Evolutionary conservation across 371 early-diverging fungal species (phyloP).

Genomic region (Chytridiales sp.): DNA sequence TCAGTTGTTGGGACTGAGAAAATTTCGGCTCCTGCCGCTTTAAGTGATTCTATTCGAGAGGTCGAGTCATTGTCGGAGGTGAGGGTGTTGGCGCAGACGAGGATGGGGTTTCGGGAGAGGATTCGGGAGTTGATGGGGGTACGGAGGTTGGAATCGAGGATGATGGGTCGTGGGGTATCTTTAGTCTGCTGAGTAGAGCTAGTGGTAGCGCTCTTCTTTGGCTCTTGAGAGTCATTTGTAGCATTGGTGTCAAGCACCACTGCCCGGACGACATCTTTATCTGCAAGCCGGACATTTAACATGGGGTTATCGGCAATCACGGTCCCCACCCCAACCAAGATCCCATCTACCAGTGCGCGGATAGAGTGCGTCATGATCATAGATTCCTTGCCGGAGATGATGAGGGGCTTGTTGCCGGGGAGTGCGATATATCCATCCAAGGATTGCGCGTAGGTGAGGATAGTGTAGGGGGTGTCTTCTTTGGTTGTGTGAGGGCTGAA

Average conservation of each 20-base stretch:
- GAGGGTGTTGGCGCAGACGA: conserved; percentile 16
- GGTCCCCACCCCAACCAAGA: conserved; percentile 88
- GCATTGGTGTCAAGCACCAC: neutral
- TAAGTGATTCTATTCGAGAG: no score
- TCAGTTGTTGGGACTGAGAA: no score
- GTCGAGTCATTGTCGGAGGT: neutral
- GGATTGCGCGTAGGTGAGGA: conserved; percentile 88
- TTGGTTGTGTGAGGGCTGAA: no score
- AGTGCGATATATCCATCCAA: conserved; percentile 77
- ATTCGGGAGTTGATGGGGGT: conserved; percentile 58
- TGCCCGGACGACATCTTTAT: neutral
- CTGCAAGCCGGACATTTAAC: conserved; percentile 58
- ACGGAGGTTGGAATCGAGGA: conserved; percentile 73
- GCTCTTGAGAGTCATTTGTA: no score
- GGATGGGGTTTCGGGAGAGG: conserved; percentile 33
- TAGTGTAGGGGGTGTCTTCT: no score
- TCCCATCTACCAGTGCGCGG: conserved; percentile 75
- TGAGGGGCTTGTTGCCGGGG: conserved; percentile 56
- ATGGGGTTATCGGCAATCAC: conserved; percentile 82
- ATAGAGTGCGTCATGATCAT: conserved; percentile 77
- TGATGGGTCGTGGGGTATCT: conserved; percentile 75
- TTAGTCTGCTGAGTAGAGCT: neutral
- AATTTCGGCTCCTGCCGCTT: no score
- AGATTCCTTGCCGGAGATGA: conserved; percentile 73
- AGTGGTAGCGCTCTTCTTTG: no score